Conservation (phyloP, 179 eudicot genomes). For the Silene vulgaris region DNA sequence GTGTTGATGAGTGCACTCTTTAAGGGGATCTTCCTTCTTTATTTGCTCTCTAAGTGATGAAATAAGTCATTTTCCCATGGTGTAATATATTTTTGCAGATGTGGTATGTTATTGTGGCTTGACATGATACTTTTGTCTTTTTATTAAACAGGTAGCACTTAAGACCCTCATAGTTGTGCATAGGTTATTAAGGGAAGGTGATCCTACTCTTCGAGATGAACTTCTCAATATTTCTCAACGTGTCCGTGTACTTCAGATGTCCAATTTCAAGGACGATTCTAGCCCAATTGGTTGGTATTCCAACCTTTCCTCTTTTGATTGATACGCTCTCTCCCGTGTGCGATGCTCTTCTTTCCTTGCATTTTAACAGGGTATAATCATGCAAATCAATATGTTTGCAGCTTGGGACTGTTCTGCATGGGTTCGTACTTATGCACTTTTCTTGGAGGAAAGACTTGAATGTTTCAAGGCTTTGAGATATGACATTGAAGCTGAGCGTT, state of each 20-base stretch:
- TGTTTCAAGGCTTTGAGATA: constrained; percentile 62
- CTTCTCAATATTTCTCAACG: constrained; percentile 56
- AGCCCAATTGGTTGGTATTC: constrained; percentile 55
- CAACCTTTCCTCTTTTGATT: neutral
- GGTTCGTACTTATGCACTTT: constrained; percentile 77
- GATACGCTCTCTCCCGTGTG: neutral
- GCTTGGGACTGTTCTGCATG: constrained; percentile 97
- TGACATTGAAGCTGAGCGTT: constrained; percentile 71
- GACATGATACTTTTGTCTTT: neutral
- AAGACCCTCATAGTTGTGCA: constrained; percentile 81
- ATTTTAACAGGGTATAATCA: neutral
- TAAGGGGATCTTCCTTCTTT: neutral
- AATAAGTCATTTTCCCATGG: neutral
- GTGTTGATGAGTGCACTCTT: neutral
- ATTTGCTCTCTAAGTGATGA: neutral
- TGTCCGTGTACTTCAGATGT: constrained; percentile 61
- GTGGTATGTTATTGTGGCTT: neutral
- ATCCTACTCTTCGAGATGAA: constrained; percentile 82
- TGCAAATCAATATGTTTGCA: constrained; percentile 24
- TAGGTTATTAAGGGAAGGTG: constrained; percentile 82
- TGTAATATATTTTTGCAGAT: neutral
- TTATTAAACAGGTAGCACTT: constrained; percentile 59
- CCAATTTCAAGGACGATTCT: constrained; percentile 89
- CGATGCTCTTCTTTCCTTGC: neutral
- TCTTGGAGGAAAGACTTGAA: constrained; percentile 78